Evolutionary conservation across 495 filamentous ascomycete genomes (phyloP).

Genomic region (Xanthoparmelia taractica): DNA sequence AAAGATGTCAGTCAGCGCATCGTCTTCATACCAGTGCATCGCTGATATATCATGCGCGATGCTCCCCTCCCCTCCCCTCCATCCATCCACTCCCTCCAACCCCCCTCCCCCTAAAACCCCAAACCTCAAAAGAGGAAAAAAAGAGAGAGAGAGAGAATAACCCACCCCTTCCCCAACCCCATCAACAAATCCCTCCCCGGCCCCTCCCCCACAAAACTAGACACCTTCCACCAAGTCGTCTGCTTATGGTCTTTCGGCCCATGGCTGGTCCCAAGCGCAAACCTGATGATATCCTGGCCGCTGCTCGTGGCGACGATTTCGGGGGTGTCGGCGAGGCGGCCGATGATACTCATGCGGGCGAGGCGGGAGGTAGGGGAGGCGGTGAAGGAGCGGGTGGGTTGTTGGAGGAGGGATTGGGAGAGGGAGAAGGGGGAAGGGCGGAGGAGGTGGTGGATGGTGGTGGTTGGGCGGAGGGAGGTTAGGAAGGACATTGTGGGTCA

Average conservation of each 20-base stretch:
- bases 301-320: constrained; percentile 58
- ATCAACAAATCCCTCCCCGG: constrained; percentile 55
- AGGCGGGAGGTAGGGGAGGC: constrained; percentile 42
- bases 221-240: constrained; percentile 71
- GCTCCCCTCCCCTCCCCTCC: background rate
- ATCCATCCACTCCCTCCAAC: background rate
- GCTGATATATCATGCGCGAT: too few species aligned
- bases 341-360: constrained; percentile 64
- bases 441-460: background rate
- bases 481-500: constrained; percentile 19
- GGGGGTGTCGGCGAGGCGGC: constrained; percentile 60
- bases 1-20: background rate
- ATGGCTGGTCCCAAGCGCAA: constrained; percentile 42
- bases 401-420: constrained; percentile 25
- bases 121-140: constrained; percentile 1
- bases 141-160: too few species aligned
- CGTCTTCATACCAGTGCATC: too few species aligned
- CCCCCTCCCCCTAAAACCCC: constrained; percentile 1
- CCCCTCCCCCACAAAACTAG: constrained; percentile 53
- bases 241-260: constrained; percentile 53
- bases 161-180: constrained; percentile 72
- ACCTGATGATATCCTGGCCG: constrained; percentile 61
- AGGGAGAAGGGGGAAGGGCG: background rate
- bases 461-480: constrained; percentile 17
- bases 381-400: constrained; percentile 33